Conservation (phyloP, 192 early-diverging fungal species). For the Gaertneriomyces sp. region DNA sequence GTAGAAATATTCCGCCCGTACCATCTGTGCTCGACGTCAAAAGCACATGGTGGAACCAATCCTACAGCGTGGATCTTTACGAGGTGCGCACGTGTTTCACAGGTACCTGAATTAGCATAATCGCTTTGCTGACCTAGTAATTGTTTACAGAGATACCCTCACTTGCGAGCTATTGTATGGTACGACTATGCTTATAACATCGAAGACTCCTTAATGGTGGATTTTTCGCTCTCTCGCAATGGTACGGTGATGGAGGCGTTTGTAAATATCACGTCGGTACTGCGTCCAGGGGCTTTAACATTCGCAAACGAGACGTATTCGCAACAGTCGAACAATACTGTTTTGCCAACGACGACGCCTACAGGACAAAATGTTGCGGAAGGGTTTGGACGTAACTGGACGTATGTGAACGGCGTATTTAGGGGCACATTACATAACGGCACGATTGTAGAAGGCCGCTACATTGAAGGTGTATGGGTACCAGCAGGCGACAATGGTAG, state of each 20-base stretch:
- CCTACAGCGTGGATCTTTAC: conserved; percentile 17
- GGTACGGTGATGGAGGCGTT: conserved; percentile 10
- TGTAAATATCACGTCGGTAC: conserved; percentile 3
- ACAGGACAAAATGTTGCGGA: no score
- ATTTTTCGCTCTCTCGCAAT: conserved; percentile 20
- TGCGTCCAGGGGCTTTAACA: conserved; percentile 14
- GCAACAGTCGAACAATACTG: no score
- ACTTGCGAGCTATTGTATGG: conserved; percentile 26
- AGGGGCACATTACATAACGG: not conserved
- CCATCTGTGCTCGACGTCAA: conserved; percentile 37
- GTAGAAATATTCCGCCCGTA: conserved; percentile 3
- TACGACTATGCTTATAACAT: conserved; percentile 21
- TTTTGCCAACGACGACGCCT: no score
- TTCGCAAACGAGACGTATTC: conserved; percentile 21
- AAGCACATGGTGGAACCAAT: conserved; percentile 29
- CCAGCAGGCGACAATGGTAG: not conserved
- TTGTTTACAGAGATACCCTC: conserved; percentile 13
- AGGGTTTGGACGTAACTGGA: not conserved
- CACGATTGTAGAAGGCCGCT: not conserved
- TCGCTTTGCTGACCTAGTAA: not conserved
- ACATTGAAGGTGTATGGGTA: conserved; percentile 2
- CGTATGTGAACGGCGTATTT: not conserved
- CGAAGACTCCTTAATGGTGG: conserved; percentile 5
- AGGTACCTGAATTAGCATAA: not conserved
- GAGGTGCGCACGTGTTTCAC: conserved; percentile 7